Evolutionary conservation across 495 filamentous ascomycete genomes (phyloP).

Genomic region (Aspergillus indologenus): DNA sequence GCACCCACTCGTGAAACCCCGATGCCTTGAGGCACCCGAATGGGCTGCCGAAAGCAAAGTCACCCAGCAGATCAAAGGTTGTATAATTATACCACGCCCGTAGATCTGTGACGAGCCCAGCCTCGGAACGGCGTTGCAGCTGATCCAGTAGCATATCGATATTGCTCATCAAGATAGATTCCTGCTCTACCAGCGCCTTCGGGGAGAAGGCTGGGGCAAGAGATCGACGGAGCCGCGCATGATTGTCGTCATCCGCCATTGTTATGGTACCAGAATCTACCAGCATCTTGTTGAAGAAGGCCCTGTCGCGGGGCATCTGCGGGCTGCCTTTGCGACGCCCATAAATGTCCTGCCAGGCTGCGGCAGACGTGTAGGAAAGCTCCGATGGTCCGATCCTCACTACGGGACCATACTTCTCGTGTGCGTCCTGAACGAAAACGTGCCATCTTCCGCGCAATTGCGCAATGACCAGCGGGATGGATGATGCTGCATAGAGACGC

Average conservation of each 20-base stretch:
- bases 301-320: too few relatives aligned
- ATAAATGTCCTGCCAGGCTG: conserved; percentile 5
- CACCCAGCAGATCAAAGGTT: conserved; percentile 48
- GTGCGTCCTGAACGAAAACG: conserved; percentile 1
- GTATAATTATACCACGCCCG: conserved; percentile 41
- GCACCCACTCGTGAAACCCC: conserved; percentile 47
- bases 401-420: conserved; percentile 44
- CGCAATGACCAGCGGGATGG: not conserved
- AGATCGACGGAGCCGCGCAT: conserved; percentile 43
- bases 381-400: conserved; percentile 51
- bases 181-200: conserved; percentile 47
- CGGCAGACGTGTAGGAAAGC: not conserved
- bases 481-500: not conserved
- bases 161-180: conserved; percentile 42
- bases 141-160: conserved; percentile 34
- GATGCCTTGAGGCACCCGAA: conserved; percentile 47
- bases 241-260: conserved; percentile 40
- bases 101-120: conserved; percentile 25
- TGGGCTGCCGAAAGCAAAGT: conserved; percentile 44
- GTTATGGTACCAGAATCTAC: conserved; percentile 21
- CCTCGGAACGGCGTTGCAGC: conserved; percentile 26
- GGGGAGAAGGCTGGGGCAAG: conserved; percentile 51
- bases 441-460: not conserved
- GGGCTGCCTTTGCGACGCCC: not conserved
- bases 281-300: conserved; percentile 18